Evolutionary conservation across 1,284 basidiomycete genomes (phyloP), one percentile per base, ranked within the genome.

Genomic region (Pholiota adiposa): DNA sequence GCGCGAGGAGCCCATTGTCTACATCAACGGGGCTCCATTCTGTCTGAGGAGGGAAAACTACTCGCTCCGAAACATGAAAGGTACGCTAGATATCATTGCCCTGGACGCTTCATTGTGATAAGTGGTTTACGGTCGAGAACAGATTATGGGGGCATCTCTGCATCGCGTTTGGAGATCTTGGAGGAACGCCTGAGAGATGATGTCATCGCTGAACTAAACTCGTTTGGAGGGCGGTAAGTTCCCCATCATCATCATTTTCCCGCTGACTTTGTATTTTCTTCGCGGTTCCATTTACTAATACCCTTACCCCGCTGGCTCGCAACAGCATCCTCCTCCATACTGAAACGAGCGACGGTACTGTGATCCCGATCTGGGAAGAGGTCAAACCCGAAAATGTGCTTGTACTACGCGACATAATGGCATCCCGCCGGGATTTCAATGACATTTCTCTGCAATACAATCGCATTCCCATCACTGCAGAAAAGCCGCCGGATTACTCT

Each of bases 311-410:
- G n/a, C 12, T 25, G 23, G 27, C 27, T 27, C 8, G 9, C 44
- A 23, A 44, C 40, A 90, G 92, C 55, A 76, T 98, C 0, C 79
- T 99, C 3, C 81, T 99, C 25, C 97, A 99, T 69, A 92, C 93
- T 0, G 97, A 99, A 76, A 89, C 90, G 0, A 73, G 86, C 0
- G 93, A 96, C 66, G 96, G 97, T 1, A 85, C 91, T 3, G 92
- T 99, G 11, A 87, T 97, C 7, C 97, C 97, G 0, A 81, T 98
- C 1, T 99, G 97, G 97, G 97, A 98, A 74, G 93, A 95, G 67
- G 93, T 93, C 1, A 82, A 85, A 50, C 75, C 84, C n/a, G 77
- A 84, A 5, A 85, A 95, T 66, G 90, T 99, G 9, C 85, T 88
- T 38, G 94, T 95, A 0, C 80, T 98, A 40, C 92, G 94, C 67